Evolutionary conservation across 2,329 filamentous ascomycete genomes (phyloP), one percentile per base, ranked within the genome.

Genomic region (Ambrosiella cleistominuta): DNA sequence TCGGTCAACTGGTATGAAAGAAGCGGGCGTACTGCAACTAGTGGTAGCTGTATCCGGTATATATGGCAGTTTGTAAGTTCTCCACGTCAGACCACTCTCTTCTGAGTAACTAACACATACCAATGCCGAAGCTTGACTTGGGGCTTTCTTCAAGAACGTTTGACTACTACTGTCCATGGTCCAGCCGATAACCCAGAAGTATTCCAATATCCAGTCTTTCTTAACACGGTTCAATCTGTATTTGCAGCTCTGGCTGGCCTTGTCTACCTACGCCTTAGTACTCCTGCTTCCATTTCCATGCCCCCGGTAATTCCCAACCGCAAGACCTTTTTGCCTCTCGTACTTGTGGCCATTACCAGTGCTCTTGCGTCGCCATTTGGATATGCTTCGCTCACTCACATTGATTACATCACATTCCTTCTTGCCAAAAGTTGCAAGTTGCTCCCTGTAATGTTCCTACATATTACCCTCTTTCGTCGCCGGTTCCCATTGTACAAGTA

Each of bases 341-440:
- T 88, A 61, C 80, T 97, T 60, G 88, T 98, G 60, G 88, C 89
- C 64, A 71, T 96, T 58, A 95, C 89, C 3, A 86, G 82, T 65
- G 89, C 88, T 3, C 84, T 97, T 56, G 89, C 91, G 44, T 89
- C 85, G n/a, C 91, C 91, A 2, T 96, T 96, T 67, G 93, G 91
- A 64, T 97, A 97, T 71, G 90, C 93, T 54, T 86, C 83, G 60
- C 82, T 97, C 55, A 83, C 85, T 42, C 89, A 97, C 70, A 89
- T 97, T 71, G 93, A 97, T 78, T 97, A 97, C 72, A 88, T 97
- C 66, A 96, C 93, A 37, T 97, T 95, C 72, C 87, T 96, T 64
- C 85, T 98, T 47, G 91, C 93, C 65, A 97, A 98, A 73, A 90
- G 85, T 65, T 98, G 93, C 83, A 98, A 98, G 74, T 79, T 98